phyloP scores from a whole-genome alignment of 371 early-diverging fungal species.

The Cokeromyces recurvatus region DNA sequence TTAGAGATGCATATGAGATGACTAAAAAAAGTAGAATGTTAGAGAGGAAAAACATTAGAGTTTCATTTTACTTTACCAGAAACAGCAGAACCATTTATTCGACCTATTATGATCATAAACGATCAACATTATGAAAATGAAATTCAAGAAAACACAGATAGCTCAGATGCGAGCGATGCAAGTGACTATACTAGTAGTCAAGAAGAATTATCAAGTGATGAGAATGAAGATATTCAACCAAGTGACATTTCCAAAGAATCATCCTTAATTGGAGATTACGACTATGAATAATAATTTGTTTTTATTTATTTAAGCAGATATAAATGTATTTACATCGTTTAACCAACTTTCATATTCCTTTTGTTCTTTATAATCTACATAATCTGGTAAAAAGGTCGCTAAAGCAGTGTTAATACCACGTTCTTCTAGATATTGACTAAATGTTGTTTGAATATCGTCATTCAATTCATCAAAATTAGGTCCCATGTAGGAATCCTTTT shows the following conservation, averaged over 20 bases:
- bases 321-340: slow-evolving; percentile 71
- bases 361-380: slow-evolving; percentile 93
- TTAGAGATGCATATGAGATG: background rate
- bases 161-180: background rate
- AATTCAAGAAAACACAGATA: background rate
- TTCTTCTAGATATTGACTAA: slow-evolving; percentile 83
- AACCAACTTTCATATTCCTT: slow-evolving; percentile 90
- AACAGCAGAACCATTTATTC: background rate
- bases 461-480: slow-evolving; percentile 26
- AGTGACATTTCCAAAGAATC: slow-evolving; percentile 8
- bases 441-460: slow-evolving; percentile 63
- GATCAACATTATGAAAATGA: background rate
- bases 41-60: background rate
- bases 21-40: background rate
- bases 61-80: background rate
- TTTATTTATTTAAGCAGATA: slow-evolving; percentile 68
- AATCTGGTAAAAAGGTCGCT: slow-evolving; percentile 82
- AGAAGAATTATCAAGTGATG: too few species aligned
- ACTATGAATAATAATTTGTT: slow-evolving; percentile 9
- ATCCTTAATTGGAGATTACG: slow-evolving; percentile 1
- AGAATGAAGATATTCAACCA: too few species aligned
- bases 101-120: background rate
- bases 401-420: slow-evolving; percentile 81
- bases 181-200: too few species aligned
- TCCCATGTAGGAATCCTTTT: slow-evolving; percentile 23